A percentile compares a stretch with the other conserved stretches of the same genome.
These are phyloP conservation scores for Fabrea salina DNA, from an alignment of 169 alveolate genomes.

Conservation along the genomic window DNA sequence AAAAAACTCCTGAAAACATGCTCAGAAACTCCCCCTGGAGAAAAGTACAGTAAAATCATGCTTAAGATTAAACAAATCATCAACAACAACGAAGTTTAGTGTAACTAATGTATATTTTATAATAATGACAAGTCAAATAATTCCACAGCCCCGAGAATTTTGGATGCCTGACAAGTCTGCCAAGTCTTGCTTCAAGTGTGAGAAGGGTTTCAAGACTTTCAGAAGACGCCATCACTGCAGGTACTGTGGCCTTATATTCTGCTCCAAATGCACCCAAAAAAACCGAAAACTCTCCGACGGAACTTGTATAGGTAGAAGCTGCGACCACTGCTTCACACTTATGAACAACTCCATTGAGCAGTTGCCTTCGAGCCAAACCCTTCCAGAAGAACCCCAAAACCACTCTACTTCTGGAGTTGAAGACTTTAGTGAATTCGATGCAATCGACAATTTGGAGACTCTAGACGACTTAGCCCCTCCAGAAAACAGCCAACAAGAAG, in stretches of 20 bases:
- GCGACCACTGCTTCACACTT: not conserved
- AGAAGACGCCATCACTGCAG: constrained; percentile 26
- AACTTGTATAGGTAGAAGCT: not conserved
- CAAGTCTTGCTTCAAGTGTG: not conserved
- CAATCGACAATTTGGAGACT: not conserved
- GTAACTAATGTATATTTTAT: no score
- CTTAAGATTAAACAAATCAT: no score
- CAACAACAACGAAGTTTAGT: no score
- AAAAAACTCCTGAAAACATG: no score
- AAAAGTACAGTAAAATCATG: no score
- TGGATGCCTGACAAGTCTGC: constrained; percentile 12
- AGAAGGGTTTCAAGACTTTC: not conserved
- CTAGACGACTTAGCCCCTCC: not conserved
- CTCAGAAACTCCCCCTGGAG: no score
- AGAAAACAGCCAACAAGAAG: not conserved
- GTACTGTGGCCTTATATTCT: constrained; percentile 16
- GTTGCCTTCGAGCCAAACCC: no score
- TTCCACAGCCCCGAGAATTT: not conserved
- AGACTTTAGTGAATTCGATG: not conserved
- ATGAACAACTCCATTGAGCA: not conserved
- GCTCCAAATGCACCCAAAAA: not conserved
- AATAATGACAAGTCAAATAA: not conserved
- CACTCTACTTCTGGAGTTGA: not conserved
- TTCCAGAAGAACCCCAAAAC: not conserved
- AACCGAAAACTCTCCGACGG: not conserved